A percentile compares a stretch with the other conserved stretches of the same genome.
These are phyloP conservation scores for Kodamaea derodonti DNA, from an alignment of 1,139 yeast genomes.

Conservation along the genomic window DNA sequence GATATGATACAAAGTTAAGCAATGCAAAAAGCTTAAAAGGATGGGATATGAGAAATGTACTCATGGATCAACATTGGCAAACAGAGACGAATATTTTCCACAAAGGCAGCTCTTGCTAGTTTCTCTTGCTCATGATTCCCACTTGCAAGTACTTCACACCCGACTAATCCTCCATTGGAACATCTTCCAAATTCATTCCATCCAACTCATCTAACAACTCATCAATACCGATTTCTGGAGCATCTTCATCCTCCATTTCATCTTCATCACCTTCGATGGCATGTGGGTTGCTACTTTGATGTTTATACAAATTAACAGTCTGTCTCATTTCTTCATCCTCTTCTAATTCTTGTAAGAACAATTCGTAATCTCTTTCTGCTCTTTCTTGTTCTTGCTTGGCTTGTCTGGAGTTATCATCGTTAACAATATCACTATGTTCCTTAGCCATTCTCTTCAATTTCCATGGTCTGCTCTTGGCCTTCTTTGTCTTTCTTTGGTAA, in stretches of 20 bases:
- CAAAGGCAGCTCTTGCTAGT: no score
- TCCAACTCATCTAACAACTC: slow-evolving; percentile 89
- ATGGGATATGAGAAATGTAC: no score
- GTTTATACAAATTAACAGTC: slow-evolving; percentile 82
- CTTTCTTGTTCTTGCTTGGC: slow-evolving; percentile 87
- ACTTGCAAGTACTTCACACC: no score
- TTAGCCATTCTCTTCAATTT: slow-evolving; percentile 97
- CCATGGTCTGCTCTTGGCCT: slow-evolving; percentile 84
- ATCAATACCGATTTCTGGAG: slow-evolving; percentile 73
- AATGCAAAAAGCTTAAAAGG: no score
- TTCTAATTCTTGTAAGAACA: slow-evolving; percentile 94
- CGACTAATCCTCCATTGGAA: slow-evolving; percentile 21
- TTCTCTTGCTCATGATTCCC: no score
- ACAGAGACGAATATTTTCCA: no score
- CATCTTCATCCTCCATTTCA: slow-evolving; percentile 59
- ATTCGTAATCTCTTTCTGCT: slow-evolving; percentile 92
- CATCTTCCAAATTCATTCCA: slow-evolving; percentile 76
- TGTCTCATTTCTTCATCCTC: slow-evolving; percentile 95
- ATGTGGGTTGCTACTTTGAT: slow-evolving; percentile 32
- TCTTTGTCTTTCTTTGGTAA: slow-evolving; percentile 76
- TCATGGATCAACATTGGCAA: no score
- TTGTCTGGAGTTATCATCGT: slow-evolving; percentile 62
- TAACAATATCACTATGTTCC: slow-evolving; percentile 82
- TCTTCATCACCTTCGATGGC: slow-evolving; percentile 38
- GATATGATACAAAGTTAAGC: no score